Base-by-base conservation (phyloP, 352 stramenopile genomes). In the Aphanomyces invadans region DNA sequence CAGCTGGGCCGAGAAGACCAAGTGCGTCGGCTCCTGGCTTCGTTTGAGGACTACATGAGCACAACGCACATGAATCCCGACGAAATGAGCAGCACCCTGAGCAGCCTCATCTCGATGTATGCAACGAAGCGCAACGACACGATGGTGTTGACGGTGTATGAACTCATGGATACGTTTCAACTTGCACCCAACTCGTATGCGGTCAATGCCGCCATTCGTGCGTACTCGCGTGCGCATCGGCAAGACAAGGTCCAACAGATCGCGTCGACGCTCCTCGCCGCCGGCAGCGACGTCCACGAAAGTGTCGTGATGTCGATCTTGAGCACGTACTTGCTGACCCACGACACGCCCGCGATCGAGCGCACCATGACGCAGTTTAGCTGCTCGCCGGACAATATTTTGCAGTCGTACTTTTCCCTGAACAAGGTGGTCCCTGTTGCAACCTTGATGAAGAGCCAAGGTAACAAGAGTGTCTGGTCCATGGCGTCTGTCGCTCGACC, bases 111-210 rank as follows among this genome's bases (percentile, higher is more conserved):
- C 62, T 92, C 83, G 21, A 86, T 90, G 56, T 88, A 87, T 62
- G 83, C 85, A 1, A 82, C 74, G 0, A 70, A 77, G 0, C 76
- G 81, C 2, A 83, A 91, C 68, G 74, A 93, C 65, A 80, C 89
- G 51, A 81, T 92, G 53, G 80, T 93, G 12, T 72, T 87, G 42
- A 80, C 81, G 28, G 66, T 93, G 12, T 92, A 86, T 66, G 76
- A 90, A 61, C 84, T 75, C 17, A 90, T 87, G 83, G 76, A 83
- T 33, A 70, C 74, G 28, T 74, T 89, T 38, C 64, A 62, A 1
- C 69, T 92, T 7, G 48, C 70, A 70, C 80, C 81, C 25, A 93
- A 93, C 62, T 79, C 83, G 51, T 93, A 90, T 48, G 85, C 83
- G 26, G 79, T 79, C 60, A 90, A 91, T 55, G 85, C 85, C 10